Evolutionary conservation across 768 basidiomycete genomes (phyloP).

Genomic region (Hemileccinum rubropunctum): DNA sequence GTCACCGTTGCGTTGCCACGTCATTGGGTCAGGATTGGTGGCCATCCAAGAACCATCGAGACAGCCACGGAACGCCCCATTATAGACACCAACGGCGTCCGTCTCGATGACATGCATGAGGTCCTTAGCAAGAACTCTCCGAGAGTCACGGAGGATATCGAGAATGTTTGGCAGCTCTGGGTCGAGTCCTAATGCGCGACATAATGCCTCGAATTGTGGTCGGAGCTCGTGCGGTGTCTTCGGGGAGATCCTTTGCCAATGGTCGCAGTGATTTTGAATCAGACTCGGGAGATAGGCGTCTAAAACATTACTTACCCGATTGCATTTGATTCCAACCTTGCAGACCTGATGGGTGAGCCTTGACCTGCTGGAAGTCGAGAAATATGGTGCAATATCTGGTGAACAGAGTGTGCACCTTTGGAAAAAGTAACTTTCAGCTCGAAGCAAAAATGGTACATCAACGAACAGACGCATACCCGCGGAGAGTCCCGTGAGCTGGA

Average conservation of each 20-base stretch:
- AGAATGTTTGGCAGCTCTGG: constrained; percentile 49
- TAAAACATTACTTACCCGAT: constrained; percentile 47
- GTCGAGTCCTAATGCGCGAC: constrained; percentile 52
- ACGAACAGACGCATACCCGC: constrained; percentile 41
- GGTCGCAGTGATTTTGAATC: not conserved
- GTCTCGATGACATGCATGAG: constrained; percentile 60
- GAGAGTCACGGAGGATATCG: constrained; percentile 45
- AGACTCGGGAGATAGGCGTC: no score
- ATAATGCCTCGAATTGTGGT: constrained; percentile 63
- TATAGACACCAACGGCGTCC: constrained; percentile 46
- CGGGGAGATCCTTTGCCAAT: constrained; percentile 47
- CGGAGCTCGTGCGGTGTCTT: constrained; percentile 57
- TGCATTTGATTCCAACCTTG: constrained; percentile 69
- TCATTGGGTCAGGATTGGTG: constrained; percentile 53
- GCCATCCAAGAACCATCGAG: constrained; percentile 59
- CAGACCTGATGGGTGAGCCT: constrained; percentile 63
- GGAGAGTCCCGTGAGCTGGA: constrained; percentile 65
- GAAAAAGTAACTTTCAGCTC: not conserved
- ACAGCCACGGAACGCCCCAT: constrained; percentile 68
- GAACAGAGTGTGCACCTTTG: constrained; percentile 70
- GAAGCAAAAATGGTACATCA: not conserved
- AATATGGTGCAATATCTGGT: constrained; percentile 68
- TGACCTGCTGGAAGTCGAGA: constrained; percentile 55
- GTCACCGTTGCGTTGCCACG: constrained; percentile 64
- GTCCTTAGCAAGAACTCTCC: constrained; percentile 41